Evolutionary conservation across 495 filamentous ascomycete species (phyloP).

Genomic region (Aspergillus hancockii): DNA sequence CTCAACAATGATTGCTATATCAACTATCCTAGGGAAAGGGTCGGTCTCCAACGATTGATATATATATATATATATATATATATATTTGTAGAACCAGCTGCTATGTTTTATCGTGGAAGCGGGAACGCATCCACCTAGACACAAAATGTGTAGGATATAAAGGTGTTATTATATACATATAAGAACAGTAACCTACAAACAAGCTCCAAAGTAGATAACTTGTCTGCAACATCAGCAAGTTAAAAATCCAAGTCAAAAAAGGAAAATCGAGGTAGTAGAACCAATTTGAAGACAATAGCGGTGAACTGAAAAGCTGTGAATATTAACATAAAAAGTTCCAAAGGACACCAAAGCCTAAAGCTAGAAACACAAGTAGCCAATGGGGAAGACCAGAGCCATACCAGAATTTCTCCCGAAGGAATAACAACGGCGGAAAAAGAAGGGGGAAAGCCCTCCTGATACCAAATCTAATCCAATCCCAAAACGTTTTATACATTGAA

Average conservation of each 20-base stretch:
- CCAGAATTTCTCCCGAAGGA: neutral
- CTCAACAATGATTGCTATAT: neutral
- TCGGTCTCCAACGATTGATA: neutral
- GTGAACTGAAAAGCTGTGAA: neutral
- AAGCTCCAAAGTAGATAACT: neutral
- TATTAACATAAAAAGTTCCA: neutral
- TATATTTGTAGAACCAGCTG: neutral
- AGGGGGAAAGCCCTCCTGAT: neutral
- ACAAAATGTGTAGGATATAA: neutral
- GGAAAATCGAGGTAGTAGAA: conserved; percentile 3
- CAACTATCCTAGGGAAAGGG: neutral
- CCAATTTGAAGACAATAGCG: neutral
- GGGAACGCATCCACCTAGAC: neutral
- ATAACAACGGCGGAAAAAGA: neutral
- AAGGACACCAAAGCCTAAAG: neutral
- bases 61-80: neutral
- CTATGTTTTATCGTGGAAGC: neutral
- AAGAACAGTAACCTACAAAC: neutral
- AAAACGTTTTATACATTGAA: neutral
- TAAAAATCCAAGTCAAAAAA: neutral
- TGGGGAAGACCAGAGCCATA: neutral
- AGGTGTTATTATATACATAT: neutral
- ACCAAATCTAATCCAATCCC: neutral
- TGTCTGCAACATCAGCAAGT: neutral
- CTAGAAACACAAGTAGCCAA: neutral